Evolutionary conservation across 108 stramenopile species (phyloP).

Genomic region (Skeletonema marinoi): DNA sequence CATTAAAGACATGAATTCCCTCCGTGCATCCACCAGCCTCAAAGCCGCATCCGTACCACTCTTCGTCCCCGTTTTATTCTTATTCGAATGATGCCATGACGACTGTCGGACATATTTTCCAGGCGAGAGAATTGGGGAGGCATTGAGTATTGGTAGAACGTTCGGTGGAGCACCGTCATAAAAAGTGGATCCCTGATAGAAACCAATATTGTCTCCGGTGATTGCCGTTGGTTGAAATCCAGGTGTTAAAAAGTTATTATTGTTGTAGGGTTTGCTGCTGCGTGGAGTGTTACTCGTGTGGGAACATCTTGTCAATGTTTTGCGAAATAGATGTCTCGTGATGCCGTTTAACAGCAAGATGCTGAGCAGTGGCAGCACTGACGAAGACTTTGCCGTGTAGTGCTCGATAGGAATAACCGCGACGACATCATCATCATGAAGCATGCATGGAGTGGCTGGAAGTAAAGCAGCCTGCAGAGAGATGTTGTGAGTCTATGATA

Average conservation of each 20-base stretch:
- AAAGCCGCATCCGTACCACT: constrained; percentile 28
- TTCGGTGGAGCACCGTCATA: neutral
- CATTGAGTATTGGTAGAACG: constrained; percentile 13
- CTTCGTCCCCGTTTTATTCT: constrained; percentile 2
- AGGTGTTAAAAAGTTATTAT: constrained; percentile 1
- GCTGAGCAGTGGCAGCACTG: too few relatives aligned
- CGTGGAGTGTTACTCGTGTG: neutral
- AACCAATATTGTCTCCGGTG: constrained; percentile 5
- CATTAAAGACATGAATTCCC: constrained; percentile 13
- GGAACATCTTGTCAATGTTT: neutral
- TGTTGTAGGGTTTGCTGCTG: neutral
- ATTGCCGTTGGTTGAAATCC: constrained; percentile 19
- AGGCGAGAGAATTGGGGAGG: constrained; percentile 21
- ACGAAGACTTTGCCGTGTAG: too few relatives aligned
- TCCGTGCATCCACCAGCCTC: constrained; percentile 21
- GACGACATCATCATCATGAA: too few relatives aligned
- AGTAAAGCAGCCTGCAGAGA: too few relatives aligned
- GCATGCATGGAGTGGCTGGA: too few relatives aligned
- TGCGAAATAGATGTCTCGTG: too few relatives aligned
- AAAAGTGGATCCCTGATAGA: constrained; percentile 3
- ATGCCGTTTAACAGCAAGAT: too few relatives aligned
- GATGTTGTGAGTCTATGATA: too few relatives aligned
- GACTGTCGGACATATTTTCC: constrained; percentile 13
- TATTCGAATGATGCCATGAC: neutral
- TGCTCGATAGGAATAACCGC: too few relatives aligned